A percentile compares a stretch with the other conserved stretches of the same genome.
phyloP scores from a whole-genome alignment of 2,329 filamentous ascomycete species.

The Raffaelea ambrosiae region DNA sequence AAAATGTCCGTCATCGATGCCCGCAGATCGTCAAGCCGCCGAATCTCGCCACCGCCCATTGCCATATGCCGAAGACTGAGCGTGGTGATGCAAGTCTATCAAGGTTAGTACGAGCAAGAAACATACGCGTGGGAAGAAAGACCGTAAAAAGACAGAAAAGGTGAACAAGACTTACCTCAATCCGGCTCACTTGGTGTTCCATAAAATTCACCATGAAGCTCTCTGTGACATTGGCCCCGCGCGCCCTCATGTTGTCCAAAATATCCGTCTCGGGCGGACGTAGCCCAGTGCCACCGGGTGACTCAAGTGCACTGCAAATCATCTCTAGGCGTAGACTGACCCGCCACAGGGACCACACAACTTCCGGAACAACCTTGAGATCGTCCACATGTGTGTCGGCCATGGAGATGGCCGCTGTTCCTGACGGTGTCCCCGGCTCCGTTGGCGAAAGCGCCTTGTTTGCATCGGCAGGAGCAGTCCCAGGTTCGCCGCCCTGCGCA shows the following conservation, averaged over 20 bases:
- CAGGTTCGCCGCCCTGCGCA: background rate
- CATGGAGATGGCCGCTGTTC: conserved; percentile 1
- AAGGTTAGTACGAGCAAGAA: conserved; percentile 9
- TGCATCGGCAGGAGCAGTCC: background rate
- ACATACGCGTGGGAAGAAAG: background rate
- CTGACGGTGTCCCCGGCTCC: background rate
- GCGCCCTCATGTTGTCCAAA: conserved; percentile 56
- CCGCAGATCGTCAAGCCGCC: conserved; percentile 61
- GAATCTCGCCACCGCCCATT: conserved; percentile 54
- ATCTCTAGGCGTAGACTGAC: conserved; percentile 85
- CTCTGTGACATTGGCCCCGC: conserved; percentile 82
- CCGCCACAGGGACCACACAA: conserved; percentile 84
- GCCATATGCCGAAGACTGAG: conserved; percentile 73
- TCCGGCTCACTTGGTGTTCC: conserved; percentile 89
- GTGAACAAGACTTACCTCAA: conserved; percentile 61
- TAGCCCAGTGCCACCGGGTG: conserved; percentile 51
- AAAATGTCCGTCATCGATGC: conserved; percentile 71
- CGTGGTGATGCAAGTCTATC: conserved; percentile 70
- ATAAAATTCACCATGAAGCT: conserved; percentile 80
- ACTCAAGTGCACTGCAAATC: conserved; percentile 83
- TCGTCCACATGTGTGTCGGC: conserved; percentile 4
- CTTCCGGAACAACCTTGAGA: conserved; percentile 39
- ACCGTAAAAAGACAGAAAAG: background rate
- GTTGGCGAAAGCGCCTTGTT: background rate
- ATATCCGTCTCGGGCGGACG: conserved; percentile 77